Evolutionary conservation across 108 stramenopile species (phyloP), one percentile per base, ranked within the genome.

Genomic region (Conticribra guillardii): DNA sequence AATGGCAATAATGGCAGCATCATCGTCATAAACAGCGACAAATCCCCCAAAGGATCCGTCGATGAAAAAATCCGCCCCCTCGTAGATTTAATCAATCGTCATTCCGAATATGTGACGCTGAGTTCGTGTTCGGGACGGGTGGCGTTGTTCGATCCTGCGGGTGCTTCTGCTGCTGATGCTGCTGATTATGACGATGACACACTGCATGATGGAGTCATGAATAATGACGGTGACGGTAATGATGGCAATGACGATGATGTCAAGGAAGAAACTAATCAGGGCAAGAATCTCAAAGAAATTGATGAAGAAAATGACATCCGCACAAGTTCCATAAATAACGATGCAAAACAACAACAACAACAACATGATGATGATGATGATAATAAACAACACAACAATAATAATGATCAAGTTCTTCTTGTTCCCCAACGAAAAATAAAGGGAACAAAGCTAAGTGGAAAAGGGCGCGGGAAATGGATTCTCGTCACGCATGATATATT

Each of bases 111-210:
- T 64, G 87, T 86, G 17, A 93, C 94, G 18, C 50, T 89, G 23
- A 88, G 87, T 24, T 92, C 91, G 4, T 96, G 94, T 77, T 91
- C 89, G 0, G 91, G 94, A 48, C 71, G 94, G 54, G 85, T 96
- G 24, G 81, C 90, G 2, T 46, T 96, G 8, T 96, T 96, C 76
- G 87, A 91, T 83, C 91, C 89, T 26, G 69, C 80, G 32, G 78
- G 64, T 0, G 58, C 16, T n/a, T n/a, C n/a, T n/a, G n/a, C n/a
- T n/a, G n/a, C n/a, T n/a, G n/a, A n/a, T n/a, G n/a, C n/a, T 11
- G 7, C 15, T 17, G 28, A 69, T 29, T 65, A 69, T 22, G 17
- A 26, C 8, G 16, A 51, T 46, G 37, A 60, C 4, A 32, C 66
- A 17, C 48, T 27, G 21, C 14, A 31, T 57, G 37, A 49, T 11